These are phyloP conservation scores for Backusella tarrabulga DNA, from an alignment of 192 early-diverging fungal species.

Conservation along the genomic window DNA sequence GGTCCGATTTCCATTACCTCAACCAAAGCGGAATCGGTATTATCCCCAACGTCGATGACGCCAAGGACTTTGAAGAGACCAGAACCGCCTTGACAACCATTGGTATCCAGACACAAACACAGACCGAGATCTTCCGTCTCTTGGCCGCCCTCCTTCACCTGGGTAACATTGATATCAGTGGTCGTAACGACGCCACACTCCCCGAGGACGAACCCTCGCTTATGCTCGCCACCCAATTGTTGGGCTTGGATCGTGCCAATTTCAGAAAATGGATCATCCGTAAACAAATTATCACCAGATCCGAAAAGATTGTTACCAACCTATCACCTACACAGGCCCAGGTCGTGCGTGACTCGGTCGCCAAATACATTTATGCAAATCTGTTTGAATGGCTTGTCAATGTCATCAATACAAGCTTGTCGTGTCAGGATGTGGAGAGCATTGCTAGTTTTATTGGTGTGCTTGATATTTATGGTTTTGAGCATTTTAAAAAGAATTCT, in stretches of 20 bases:
- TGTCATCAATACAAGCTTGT: slow-evolving; percentile 84
- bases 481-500: slow-evolving; percentile 99
- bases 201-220: slow-evolving; percentile 78
- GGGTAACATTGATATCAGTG: slow-evolving; percentile 90
- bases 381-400: slow-evolving; percentile 97
- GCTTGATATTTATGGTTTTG: slow-evolving; percentile 99
- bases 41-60: slow-evolving; percentile 89
- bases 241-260: slow-evolving; percentile 73
- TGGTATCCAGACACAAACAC: slow-evolving; percentile 76
- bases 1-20: slow-evolving; percentile 81
- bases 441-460: slow-evolving; percentile 90
- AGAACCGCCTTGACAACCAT: slow-evolving; percentile 81
- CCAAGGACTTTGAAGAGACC: slow-evolving; percentile 86
- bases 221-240: slow-evolving; percentile 61
- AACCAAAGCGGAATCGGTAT: slow-evolving; percentile 82
- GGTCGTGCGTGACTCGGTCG: slow-evolving; percentile 89
- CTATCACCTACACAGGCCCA: slow-evolving; percentile 73
- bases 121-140: slow-evolving; percentile 88
- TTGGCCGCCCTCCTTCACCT: slow-evolving; percentile 94
- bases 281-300: slow-evolving; percentile 92
- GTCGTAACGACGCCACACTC: slow-evolving; percentile 67
- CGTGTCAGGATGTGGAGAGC: slow-evolving; percentile 41
- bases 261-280: slow-evolving; percentile 96
- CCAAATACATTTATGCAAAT: slow-evolving; percentile 95
- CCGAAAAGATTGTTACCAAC: slow-evolving; percentile 90